Evolutionary conservation across 2,329 filamentous ascomycete species (phyloP).

Genomic region (Fusarium subglutinans): DNA sequence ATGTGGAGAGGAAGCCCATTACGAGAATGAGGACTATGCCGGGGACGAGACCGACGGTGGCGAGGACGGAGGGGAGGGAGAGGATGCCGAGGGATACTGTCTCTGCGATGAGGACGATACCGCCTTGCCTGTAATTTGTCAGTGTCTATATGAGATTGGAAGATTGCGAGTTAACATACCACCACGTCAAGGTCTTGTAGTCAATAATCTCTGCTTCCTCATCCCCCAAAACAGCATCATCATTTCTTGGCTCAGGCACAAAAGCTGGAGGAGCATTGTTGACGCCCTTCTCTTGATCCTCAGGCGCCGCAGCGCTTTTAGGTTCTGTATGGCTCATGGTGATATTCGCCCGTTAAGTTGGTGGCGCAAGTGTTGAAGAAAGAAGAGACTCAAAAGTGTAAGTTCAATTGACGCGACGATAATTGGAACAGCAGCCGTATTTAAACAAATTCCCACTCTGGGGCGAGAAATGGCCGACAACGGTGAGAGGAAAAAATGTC

Average conservation of each 20-base stretch:
- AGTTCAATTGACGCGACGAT: neutral
- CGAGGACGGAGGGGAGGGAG: conserved; percentile 80
- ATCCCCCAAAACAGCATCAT: conserved; percentile 1
- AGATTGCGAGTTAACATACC: conserved; percentile 39
- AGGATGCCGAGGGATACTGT: conserved; percentile 64
- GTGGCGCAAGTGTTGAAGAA: neutral
- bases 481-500: neutral
- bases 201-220: conserved; percentile 44
- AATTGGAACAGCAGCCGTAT: neutral
- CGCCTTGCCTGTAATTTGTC: conserved; percentile 51
- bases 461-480: conserved; percentile 19
- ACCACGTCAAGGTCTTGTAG: conserved; percentile 52
- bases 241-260: neutral
- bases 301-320: neutral
- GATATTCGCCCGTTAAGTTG: neutral
- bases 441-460: neutral
- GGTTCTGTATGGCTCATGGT: conserved; percentile 3
- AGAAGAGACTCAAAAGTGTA: neutral
- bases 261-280: neutral
- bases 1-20: conserved; percentile 74
- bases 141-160: neutral
- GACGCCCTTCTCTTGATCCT: conserved; percentile 17
- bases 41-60: conserved; percentile 74
- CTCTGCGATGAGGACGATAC: conserved; percentile 55
- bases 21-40: conserved; percentile 78